Conservation (phyloP, 75 land plant genomes). For the Pinus tabuliformis region DNA sequence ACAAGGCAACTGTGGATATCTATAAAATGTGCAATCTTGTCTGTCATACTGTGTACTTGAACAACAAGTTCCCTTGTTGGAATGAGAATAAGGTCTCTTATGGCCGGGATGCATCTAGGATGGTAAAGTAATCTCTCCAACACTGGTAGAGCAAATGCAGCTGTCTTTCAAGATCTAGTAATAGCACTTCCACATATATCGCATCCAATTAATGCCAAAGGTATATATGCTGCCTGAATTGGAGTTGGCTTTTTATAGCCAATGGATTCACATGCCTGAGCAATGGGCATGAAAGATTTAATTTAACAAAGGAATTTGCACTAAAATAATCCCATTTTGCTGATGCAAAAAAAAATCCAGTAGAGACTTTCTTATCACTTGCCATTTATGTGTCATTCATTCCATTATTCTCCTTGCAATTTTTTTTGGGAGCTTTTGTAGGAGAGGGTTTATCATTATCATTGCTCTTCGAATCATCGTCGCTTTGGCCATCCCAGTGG, state of each 20-base stretch:
- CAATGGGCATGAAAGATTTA: conserved; percentile 86
- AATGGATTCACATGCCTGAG: conserved; percentile 84
- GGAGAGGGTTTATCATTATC: no score
- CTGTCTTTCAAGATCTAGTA: conserved; percentile 94
- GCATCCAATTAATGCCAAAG: conserved; percentile 65
- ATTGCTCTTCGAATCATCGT: conserved; percentile 26
- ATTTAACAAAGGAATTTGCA: conserved; percentile 87
- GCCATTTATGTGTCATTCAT: conserved; percentile 5
- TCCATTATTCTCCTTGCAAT: conserved; percentile 1
- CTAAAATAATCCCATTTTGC: conserved; percentile 74
- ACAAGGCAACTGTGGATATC: conserved; percentile 85
- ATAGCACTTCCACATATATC: conserved; percentile 97
- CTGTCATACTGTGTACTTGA: conserved; percentile 96
- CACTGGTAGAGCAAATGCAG: conserved; percentile 37
- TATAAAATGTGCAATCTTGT: conserved; percentile 90
- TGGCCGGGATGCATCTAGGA: conserved; percentile 78
- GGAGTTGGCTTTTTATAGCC: conserved; percentile 18
- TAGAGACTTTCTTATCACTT: conserved; percentile 12
- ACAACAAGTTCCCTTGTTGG: conserved; percentile 94
- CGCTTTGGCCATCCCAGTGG: conserved; percentile 28
- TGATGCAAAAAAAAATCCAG: conserved; percentile 57
- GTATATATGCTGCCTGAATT: no score
- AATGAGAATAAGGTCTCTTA: conserved; percentile 80
- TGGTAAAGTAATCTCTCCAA: conserved; percentile 84
- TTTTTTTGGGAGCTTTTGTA: no score